A percentile compares a stretch with the other conserved stretches of the same genome.
These are phyloP conservation scores for Bruguiera gymnorhiza DNA, from an alignment of 345 rosid genomes.

Conservation along the genomic window DNA sequence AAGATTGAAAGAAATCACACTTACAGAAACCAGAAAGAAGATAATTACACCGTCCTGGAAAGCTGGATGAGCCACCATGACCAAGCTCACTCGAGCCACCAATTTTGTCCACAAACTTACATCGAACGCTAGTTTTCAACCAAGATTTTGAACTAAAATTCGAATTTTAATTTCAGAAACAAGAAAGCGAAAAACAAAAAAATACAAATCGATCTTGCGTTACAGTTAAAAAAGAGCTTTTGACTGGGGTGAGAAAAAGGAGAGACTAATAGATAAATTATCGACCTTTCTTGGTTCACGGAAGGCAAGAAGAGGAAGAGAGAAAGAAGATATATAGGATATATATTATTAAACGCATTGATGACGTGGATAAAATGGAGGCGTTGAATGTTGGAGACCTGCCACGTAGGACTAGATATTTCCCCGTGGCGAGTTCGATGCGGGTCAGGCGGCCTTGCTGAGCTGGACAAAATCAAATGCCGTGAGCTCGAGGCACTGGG, in stretches of 20 bases:
- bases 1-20: conserved; percentile 7
- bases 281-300: not conserved
- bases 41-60: conserved; percentile 4
- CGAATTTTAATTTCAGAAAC: not conserved
- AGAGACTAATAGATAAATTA: not conserved
- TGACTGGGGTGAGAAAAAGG: conserved; percentile 23
- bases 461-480: conserved; percentile 52
- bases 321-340: conserved; percentile 25
- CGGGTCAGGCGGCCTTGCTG: conserved; percentile 22
- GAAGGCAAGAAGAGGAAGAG: not conserved
- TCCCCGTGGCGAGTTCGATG: conserved; percentile 21
- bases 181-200: no score
- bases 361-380: conserved; percentile 54
- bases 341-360: conserved; percentile 5
- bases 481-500: conserved; percentile 7
- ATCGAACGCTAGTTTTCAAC: conserved; percentile 11
- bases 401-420: conserved; percentile 39
- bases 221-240: conserved; percentile 3
- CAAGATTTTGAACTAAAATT: conserved; percentile 12
- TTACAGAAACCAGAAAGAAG: conserved; percentile 16
- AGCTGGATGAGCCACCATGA: conserved; percentile 23
- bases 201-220: not conserved
- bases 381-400: conserved; percentile 17
- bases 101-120: conserved; percentile 5
- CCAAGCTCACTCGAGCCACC: conserved; percentile 21